Conservation (phyloP, 768 basidiomycete genomes). For the Podaxis pistillaris region DNA sequence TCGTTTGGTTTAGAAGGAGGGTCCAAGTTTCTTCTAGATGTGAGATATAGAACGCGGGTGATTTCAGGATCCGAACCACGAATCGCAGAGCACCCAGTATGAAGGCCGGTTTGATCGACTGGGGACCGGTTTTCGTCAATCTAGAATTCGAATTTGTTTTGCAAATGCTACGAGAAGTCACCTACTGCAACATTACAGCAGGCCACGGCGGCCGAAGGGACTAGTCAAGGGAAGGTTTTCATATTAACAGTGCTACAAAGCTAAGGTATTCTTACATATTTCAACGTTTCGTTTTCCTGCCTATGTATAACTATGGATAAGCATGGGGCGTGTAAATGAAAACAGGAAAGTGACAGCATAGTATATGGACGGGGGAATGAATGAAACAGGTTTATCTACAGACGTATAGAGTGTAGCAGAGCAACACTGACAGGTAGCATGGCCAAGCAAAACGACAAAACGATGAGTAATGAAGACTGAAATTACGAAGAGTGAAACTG, state of each 20-base stretch:
- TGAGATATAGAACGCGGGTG: no score
- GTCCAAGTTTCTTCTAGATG: no score
- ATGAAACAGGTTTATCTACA: neutral
- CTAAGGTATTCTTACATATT: conserved; percentile 12
- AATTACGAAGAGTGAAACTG: neutral
- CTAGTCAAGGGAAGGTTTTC: neutral
- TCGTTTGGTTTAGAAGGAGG: no score
- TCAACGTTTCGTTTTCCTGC: conserved; percentile 12
- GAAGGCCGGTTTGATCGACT: no score
- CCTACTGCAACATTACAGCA: no score
- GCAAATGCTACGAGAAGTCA: no score
- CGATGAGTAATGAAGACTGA: neutral
- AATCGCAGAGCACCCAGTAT: no score
- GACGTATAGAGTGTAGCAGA: neutral
- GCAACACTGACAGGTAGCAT: conserved; percentile 1
- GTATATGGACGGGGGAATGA: neutral
- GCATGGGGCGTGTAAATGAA: conserved; percentile 4
- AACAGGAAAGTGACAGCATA: neutral
- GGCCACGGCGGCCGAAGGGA: neutral
- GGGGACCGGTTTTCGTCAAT: no score
- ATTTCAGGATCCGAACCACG: no score
- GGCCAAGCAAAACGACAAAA: conserved; percentile 3
- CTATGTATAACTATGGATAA: neutral
- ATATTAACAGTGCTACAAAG: conserved; percentile 6
- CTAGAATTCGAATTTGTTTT: no score